phyloP scores from a whole-genome alignment of 2,329 filamentous ascomycete genomes.

The Fonsecaea nubica region DNA sequence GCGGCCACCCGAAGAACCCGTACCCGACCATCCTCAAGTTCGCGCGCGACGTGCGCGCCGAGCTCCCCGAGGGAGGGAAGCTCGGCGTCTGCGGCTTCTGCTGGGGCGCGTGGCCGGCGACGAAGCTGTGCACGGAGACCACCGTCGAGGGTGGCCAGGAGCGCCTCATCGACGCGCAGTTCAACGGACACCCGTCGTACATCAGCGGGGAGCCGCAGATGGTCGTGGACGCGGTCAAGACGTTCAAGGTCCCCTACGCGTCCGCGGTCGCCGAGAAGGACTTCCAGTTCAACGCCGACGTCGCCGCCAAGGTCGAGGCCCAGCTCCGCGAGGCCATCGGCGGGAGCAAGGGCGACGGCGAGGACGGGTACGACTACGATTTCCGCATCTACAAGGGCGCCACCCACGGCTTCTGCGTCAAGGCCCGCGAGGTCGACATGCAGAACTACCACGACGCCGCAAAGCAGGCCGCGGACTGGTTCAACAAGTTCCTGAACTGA shows the following conservation, averaged over 20 bases:
- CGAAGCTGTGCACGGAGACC: slow-evolving; percentile 53
- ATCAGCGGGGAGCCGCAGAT: slow-evolving; percentile 55
- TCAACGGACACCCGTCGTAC: slow-evolving; percentile 59
- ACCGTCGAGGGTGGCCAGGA: slow-evolving; percentile 36
- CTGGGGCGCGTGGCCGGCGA: slow-evolving; percentile 64
- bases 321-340: slow-evolving; percentile 23
- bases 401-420: slow-evolving; percentile 36
- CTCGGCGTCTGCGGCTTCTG: slow-evolving; percentile 65
- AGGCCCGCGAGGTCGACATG: slow-evolving; percentile 26
- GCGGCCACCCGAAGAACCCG: slow-evolving; percentile 38
- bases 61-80: slow-evolving; percentile 42
- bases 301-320: slow-evolving; percentile 42
- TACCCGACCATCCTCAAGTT: slow-evolving; percentile 46
- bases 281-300: slow-evolving; percentile 54
- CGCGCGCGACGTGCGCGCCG: slow-evolving; percentile 44
- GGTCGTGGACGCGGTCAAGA: slow-evolving; percentile 35
- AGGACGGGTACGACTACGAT: slow-evolving; percentile 30
- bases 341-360: slow-evolving; percentile 16
- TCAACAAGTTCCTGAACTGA: slow-evolving; percentile 37
- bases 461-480: slow-evolving; percentile 36
- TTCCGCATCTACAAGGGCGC: slow-evolving; percentile 36
- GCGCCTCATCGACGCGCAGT: slow-evolving; percentile 57
- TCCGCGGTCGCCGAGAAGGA: slow-evolving; percentile 47
- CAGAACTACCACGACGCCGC: slow-evolving; percentile 25
- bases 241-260: slow-evolving; percentile 34